Base-by-base conservation (phyloP, 768 basidiomycete genomes). In the Leccinum arenicola region DNA sequence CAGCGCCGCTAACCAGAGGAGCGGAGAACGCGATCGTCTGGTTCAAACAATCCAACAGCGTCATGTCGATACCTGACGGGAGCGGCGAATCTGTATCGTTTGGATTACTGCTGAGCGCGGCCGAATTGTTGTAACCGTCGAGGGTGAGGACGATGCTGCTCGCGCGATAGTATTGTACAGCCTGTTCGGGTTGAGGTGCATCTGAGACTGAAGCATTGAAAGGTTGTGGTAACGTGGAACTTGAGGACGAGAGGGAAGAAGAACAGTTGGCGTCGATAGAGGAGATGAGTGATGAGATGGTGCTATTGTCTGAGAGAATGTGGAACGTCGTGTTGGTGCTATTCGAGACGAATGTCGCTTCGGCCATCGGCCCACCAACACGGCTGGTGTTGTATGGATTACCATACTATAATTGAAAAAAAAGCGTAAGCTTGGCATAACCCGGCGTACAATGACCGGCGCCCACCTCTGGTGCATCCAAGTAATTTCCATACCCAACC, bases 71-170 rank as follows among this genome's bases (percentile, higher is more conserved):
- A 48, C 73, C 75, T 2, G 70, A 68, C 1, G 86, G 87, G 1
- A 90, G 74, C 0, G 85, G 78, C 0, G 80, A 74, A 56, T 82
- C 76, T 0, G 81, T 70, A 0, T 70, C 61, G 29, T 75, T 80
- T 8, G 76, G 69, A 21, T 82, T 74, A 29, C 59, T 64, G 38
- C 69, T 71, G 25, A 83, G 70, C 3, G 75, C 80, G 6, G 78
- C 82, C 0, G 84, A 84, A 61, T 89, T 81, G 64, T 89, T 88
- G 67, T 89, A 88, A 0, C 83, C 83, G 55, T 89, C 83, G 3
- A 88, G 73, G 1, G 84, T 80, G 25, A 89, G 75, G 2, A 80
- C 82, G 38, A 87, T 77, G 49, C 80, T 86, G 65, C 85, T 86
- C 2, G 84, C 82, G 31, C 87, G 84, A 65, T 85, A 89, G 68